Evolutionary conservation across 73 alveolate genomes (phyloP).

Genomic region (Uronychia binucleata): DNA sequence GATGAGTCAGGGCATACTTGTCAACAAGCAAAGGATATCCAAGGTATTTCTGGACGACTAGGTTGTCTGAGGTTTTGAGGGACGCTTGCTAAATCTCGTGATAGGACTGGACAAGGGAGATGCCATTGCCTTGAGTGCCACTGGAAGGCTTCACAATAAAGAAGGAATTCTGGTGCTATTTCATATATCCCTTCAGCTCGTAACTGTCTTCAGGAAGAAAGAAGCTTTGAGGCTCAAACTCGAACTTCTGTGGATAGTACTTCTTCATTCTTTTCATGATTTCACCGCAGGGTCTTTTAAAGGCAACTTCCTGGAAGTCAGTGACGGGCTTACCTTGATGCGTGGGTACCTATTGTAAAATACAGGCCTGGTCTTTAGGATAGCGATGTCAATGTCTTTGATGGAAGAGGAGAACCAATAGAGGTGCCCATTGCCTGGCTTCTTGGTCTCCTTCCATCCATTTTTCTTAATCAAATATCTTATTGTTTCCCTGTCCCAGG

Average conservation of each 20-base stretch:
- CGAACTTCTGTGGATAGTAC: conserved; percentile 37
- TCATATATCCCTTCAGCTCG: conserved; percentile 24
- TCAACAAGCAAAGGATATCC: conserved; percentile 29
- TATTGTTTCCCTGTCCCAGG: conserved; percentile 18
- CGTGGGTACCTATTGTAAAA: conserved; percentile 34
- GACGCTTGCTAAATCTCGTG: conserved; percentile 10
- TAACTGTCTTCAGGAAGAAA: conserved; percentile 63
- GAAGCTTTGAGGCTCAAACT: conserved; percentile 63
- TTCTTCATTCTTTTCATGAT: conserved; percentile 10
- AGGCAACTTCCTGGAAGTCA: conserved; percentile 16
- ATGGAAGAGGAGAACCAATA: conserved; percentile 28
- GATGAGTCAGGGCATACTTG: conserved; percentile 19
- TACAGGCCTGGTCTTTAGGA: conserved; percentile 17
- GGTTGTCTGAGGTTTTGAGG: conserved; percentile 4
- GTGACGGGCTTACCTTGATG: conserved; percentile 10
- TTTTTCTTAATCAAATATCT: conserved; percentile 13
- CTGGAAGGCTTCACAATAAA: conserved; percentile 76
- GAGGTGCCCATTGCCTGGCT: conserved; percentile 33
- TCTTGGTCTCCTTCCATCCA: conserved; percentile 30
- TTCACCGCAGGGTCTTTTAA: not conserved
- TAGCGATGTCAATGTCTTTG: conserved; percentile 25
- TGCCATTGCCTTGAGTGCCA: conserved; percentile 81
- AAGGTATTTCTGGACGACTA: conserved; percentile 20
- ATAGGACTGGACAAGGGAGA: conserved; percentile 42
- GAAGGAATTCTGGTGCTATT: conserved; percentile 5